These are phyloP conservation scores for Stagonosporopsis vannaccii DNA, from an alignment of 2,329 filamentous ascomycete species.

Conservation along the genomic window DNA sequence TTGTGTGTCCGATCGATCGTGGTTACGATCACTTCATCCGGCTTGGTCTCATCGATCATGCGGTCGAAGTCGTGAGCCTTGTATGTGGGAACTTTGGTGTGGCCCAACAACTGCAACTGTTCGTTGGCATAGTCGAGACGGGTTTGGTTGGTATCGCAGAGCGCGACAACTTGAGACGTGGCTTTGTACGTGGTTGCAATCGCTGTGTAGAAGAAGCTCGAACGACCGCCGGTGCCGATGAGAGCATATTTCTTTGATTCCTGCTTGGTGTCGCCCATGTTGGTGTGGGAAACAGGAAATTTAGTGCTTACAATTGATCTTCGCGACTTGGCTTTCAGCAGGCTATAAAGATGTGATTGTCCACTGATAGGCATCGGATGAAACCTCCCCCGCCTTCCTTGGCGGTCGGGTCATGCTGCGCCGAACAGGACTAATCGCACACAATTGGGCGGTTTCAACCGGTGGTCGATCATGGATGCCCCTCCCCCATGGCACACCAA, in stretches of 20 bases:
- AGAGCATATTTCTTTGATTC: constrained; percentile 57
- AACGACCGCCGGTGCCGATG: constrained; percentile 66
- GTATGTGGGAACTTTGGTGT: constrained; percentile 61
- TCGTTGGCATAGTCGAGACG: constrained; percentile 65
- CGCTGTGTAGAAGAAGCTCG: constrained; percentile 68
- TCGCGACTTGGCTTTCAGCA: not conserved
- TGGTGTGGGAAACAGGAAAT: not conserved
- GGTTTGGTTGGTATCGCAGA: constrained; percentile 68
- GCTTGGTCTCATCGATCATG: constrained; percentile 64
- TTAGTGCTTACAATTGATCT: not conserved
- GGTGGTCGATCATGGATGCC: not conserved
- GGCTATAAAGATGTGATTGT: constrained; percentile 16
- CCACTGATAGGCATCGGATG: constrained; percentile 16
- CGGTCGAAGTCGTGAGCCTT: constrained; percentile 63
- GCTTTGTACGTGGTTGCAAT: constrained; percentile 61
- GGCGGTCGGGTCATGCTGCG: constrained; percentile 16
- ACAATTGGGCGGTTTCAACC: not conserved
- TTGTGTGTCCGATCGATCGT: constrained; percentile 70
- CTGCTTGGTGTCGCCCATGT: constrained; percentile 18
- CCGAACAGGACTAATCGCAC: not conserved
- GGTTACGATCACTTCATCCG: constrained; percentile 68
- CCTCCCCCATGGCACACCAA: not conserved
- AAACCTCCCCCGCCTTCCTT: constrained; percentile 7
- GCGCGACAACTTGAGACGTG: constrained; percentile 61
- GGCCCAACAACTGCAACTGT: constrained; percentile 57